Percentiles rank a stretch among this genome's conserved stretches.
phyloP scores from a whole-genome alignment of 31 red algal species.

The Odonthalia washingtoniensis region DNA sequence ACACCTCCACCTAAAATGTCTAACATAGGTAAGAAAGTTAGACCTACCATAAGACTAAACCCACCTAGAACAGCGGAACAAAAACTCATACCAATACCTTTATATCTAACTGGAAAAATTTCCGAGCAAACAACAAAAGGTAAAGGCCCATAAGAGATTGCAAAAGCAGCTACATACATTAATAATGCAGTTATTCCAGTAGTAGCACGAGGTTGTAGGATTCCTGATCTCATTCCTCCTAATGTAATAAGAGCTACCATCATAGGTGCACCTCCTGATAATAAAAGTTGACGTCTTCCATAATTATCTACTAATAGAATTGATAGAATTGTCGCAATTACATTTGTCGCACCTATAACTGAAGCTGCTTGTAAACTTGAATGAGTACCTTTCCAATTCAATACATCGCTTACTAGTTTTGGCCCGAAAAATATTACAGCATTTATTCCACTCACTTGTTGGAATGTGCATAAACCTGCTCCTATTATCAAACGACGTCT shows the following conservation, averaged over 20 bases:
- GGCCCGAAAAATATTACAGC: constrained; percentile 77
- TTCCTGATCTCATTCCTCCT: constrained; percentile 46
- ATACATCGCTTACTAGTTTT: constrained; percentile 52
- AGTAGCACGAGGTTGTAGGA: constrained; percentile 3
- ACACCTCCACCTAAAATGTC: constrained; percentile 55
- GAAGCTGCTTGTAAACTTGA: constrained; percentile 61
- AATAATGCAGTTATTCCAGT: constrained; percentile 55
- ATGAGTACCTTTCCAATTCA: constrained; percentile 30
- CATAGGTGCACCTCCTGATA: constrained; percentile 49
- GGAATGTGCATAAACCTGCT: constrained; percentile 27
- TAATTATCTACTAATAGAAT: constrained; percentile 49
- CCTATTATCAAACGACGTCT: constrained; percentile 56
- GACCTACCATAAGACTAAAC: constrained; percentile 37
- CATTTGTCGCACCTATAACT: constrained; percentile 50
- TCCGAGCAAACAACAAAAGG: constrained; percentile 68
- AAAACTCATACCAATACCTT: constrained; percentile 62
- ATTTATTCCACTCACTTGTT: constrained; percentile 73
- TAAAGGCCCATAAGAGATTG: constrained; percentile 59
- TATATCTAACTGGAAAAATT: constrained; percentile 60
- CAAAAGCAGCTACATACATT: constrained; percentile 59
- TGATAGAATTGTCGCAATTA: constrained; percentile 52
- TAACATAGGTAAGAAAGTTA: constrained; percentile 49
- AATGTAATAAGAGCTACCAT: constrained; percentile 38
- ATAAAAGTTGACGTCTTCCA: constrained; percentile 49
- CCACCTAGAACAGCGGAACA: constrained; percentile 54